Evolutionary conservation across 352 stramenopile genomes (phyloP).

Genomic region (Globisporangium sylvaticum): DNA sequence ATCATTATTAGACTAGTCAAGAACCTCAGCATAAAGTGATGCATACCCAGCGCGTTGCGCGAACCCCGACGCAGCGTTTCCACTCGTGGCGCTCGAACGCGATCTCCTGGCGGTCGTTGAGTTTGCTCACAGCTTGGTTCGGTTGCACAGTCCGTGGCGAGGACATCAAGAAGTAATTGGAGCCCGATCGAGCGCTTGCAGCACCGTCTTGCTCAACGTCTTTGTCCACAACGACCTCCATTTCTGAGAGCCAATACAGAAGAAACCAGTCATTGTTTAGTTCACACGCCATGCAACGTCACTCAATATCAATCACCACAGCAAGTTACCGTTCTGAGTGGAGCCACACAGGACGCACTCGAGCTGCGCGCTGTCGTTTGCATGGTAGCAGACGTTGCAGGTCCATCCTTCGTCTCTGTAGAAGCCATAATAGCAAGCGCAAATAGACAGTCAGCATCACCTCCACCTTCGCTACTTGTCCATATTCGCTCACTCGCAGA

Average conservation of each 20-base stretch:
- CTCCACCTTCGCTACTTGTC: neutral
- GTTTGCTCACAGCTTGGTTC: slow-evolving; percentile 11
- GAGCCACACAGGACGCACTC: slow-evolving; percentile 56
- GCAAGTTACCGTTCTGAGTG: slow-evolving; percentile 26
- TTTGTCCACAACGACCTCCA: slow-evolving; percentile 8
- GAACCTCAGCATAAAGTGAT: neutral
- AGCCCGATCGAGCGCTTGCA: slow-evolving; percentile 15
- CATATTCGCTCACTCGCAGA: neutral
- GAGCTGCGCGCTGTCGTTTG: slow-evolving; percentile 42
- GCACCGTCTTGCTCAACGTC: neutral
- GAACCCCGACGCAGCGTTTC: slow-evolving; percentile 51
- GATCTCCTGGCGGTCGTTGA: slow-evolving; percentile 52
- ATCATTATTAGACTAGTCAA: too few relatives aligned
- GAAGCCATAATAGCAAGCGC: neutral
- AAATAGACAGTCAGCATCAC: slow-evolving; percentile 1
- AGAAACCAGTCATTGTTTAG: neutral
- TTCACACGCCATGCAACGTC: neutral
- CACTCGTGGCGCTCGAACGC: slow-evolving; percentile 59
- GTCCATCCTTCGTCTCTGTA: slow-evolving; percentile 41
- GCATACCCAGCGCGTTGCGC: slow-evolving; percentile 13
- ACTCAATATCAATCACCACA: neutral
- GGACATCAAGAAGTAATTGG: slow-evolving; percentile 31
- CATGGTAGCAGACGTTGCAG: slow-evolving; percentile 53
- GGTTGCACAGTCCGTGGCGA: slow-evolving; percentile 22
- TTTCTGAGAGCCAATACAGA: neutral